Conservation (phyloP, 2,329 filamentous ascomycete genomes). For the Verticillium tricorpus region DNA sequence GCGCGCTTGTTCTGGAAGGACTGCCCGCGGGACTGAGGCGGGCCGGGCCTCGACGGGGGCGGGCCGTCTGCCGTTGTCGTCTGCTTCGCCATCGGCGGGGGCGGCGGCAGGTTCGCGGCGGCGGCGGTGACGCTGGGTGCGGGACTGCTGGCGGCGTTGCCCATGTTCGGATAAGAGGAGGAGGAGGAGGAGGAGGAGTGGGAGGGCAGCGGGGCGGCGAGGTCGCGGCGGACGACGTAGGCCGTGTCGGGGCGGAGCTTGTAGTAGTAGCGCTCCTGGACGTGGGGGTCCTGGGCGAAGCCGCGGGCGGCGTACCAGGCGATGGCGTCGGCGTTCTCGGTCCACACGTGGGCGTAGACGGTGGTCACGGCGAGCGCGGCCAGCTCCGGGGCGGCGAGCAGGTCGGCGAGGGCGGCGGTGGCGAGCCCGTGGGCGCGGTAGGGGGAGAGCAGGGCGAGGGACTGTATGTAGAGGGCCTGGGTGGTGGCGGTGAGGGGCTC, state of each 20-base stretch:
- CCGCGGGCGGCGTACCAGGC: constrained; percentile 58
- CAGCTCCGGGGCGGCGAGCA: constrained; percentile 35
- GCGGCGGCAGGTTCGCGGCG: constrained; percentile 24
- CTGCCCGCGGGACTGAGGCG: constrained; percentile 36
- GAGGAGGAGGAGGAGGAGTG: constrained; percentile 3
- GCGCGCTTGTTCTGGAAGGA: constrained; percentile 58
- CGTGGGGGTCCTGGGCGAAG: constrained; percentile 43
- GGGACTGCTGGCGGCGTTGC: constrained; percentile 8
- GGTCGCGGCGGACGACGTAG: constrained; percentile 50
- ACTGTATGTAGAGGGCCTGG: constrained; percentile 60
- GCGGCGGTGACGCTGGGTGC: constrained; percentile 21
- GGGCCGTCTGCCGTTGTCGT: constrained; percentile 1
- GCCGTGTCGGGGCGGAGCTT: constrained; percentile 58
- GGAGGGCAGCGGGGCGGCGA: constrained; percentile 21
- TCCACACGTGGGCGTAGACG: constrained; percentile 66
- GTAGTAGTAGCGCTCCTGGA: constrained; percentile 57
- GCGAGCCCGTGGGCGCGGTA: constrained; percentile 58
- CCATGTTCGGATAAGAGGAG: constrained; percentile 4
- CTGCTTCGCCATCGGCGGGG: constrained; percentile 7
- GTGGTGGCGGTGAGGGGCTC: constrained; percentile 39
- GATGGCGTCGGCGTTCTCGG: constrained; percentile 58
- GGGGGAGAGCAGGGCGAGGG: constrained; percentile 57
- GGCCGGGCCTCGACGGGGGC: constrained; percentile 17
- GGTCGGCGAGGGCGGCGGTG: constrained; percentile 50
- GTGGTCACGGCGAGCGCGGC: constrained; percentile 28